phyloP scores from a whole-genome alignment of 2,329 filamentous ascomycete genomes.

The Claviceps sp. region DNA sequence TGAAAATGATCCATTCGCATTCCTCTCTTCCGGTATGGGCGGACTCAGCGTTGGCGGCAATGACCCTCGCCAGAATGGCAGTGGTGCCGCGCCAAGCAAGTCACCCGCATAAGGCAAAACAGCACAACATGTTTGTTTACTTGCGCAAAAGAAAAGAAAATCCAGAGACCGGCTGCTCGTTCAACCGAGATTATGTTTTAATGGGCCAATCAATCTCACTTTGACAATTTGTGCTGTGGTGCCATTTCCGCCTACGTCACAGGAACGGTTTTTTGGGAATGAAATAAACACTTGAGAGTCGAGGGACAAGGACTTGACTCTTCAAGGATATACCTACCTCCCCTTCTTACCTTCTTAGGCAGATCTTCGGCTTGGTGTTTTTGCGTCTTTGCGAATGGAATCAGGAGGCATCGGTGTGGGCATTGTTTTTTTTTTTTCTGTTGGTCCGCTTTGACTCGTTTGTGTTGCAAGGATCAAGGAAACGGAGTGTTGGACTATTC shows the following conservation, averaged over 20 bases:
- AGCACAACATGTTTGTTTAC: neutral
- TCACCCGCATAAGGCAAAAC: conserved; percentile 37
- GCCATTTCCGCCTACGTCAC: conserved; percentile 9
- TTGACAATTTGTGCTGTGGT: conserved; percentile 10
- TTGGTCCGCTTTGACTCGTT: neutral
- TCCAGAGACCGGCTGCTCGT: conserved; percentile 9
- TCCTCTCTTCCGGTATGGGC: conserved; percentile 61
- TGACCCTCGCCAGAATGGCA: conserved; percentile 50
- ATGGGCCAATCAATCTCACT: conserved; percentile 13
- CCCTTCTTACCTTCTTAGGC: conserved; percentile 12
- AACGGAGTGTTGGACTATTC: conserved; percentile 25
- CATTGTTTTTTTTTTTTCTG: conserved; percentile 20
- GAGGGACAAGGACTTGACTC: conserved; percentile 32
- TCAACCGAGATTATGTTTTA: conserved; percentile 15
- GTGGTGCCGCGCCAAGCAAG: conserved; percentile 42
- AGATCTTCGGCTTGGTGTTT: conserved; percentile 25
- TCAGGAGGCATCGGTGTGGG: conserved; percentile 20
- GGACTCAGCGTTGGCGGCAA: conserved; percentile 57
- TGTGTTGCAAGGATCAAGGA: conserved; percentile 14
- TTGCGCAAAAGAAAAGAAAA: neutral
- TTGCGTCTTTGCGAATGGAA: conserved; percentile 18
- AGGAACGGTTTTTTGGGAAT: conserved; percentile 27
- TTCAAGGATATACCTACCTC: conserved; percentile 11
- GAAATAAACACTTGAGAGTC: conserved; percentile 30
- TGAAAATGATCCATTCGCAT: conserved; percentile 67